These are phyloP conservation scores for Glaciozyma antarctica DNA, from an alignment of 768 basidiomycete genomes.

Conservation along the genomic window DNA sequence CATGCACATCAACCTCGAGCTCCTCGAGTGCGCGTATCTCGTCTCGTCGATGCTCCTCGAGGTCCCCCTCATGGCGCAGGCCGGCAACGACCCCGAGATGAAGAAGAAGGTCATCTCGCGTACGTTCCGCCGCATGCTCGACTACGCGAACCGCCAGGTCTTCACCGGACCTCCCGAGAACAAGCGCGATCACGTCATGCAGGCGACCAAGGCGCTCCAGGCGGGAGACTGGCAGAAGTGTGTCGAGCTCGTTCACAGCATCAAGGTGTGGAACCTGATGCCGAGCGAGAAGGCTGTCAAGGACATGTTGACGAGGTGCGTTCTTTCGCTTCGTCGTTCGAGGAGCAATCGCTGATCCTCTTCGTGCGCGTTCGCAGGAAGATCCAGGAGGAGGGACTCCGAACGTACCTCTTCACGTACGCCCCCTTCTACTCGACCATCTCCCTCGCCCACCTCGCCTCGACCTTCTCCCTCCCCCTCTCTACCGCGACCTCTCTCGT, in stretches of 20 bases:
- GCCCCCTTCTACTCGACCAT: slow-evolving; percentile 85
- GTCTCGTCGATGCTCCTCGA: slow-evolving; percentile 98
- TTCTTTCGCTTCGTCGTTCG: slow-evolving; percentile 8
- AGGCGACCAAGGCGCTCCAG: slow-evolving; percentile 92
- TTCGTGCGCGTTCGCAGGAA: slow-evolving; percentile 50
- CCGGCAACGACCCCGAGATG: slow-evolving; percentile 84
- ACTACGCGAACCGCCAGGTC: slow-evolving; percentile 93
- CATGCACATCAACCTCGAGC: slow-evolving; percentile 98
- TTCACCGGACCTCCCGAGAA: slow-evolving; percentile 77
- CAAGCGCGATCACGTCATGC: slow-evolving; percentile 97
- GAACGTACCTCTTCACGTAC: slow-evolving; percentile 97
- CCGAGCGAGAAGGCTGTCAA: slow-evolving; percentile 78
- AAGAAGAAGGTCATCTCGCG: slow-evolving; percentile 88
- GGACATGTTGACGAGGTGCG: slow-evolving; percentile 87
- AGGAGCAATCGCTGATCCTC: neutral
- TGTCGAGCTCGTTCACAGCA: slow-evolving; percentile 81
- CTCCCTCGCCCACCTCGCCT: slow-evolving; percentile 74
- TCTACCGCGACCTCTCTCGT: slow-evolving; percentile 80
- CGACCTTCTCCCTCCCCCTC: slow-evolving; percentile 74
- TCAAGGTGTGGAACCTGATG: slow-evolving; percentile 97
- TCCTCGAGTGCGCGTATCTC: slow-evolving; percentile 92
- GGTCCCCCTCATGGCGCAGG: slow-evolving; percentile 73
- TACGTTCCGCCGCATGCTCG: slow-evolving; percentile 85
- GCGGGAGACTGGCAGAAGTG: slow-evolving; percentile 96
- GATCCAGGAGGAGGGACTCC: slow-evolving; percentile 93